phyloP scores from a whole-genome alignment of 441 rosid genomes.

The Populus tomentosa region DNA sequence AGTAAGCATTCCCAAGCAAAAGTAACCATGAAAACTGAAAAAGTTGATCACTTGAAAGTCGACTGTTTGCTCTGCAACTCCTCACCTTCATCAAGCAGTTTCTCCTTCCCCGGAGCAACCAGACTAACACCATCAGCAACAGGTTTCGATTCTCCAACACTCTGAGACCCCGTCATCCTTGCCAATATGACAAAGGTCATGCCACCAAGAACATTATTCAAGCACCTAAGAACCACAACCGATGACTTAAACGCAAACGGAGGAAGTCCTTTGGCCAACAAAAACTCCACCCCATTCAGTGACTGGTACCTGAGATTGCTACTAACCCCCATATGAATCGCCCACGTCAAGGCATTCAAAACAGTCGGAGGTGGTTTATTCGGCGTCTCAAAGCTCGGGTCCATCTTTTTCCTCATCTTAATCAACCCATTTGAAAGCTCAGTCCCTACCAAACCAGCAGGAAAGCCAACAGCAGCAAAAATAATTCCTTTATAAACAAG shows the following conservation, averaged over 20 bases:
- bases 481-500: slow-evolving; percentile 67
- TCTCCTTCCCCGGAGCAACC: slow-evolving; percentile 34
- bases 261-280: slow-evolving; percentile 40
- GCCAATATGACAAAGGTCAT: slow-evolving; percentile 85
- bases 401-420: slow-evolving; percentile 87
- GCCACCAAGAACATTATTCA: slow-evolving; percentile 83
- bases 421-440: slow-evolving; percentile 81
- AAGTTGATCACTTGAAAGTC: slow-evolving; percentile 13
- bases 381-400: slow-evolving; percentile 79
- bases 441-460: slow-evolving; percentile 89
- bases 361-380: slow-evolving; percentile 89
- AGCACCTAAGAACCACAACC: slow-evolving; percentile 69
- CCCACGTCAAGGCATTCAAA: slow-evolving; percentile 87
- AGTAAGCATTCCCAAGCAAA: not conserved
- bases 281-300: slow-evolving; percentile 56
- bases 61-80: slow-evolving; percentile 26
- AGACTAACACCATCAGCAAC: slow-evolving; percentile 15
- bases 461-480: slow-evolving; percentile 85
- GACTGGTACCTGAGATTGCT: slow-evolving; percentile 93
- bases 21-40: not conserved
- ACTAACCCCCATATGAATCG: slow-evolving; percentile 87
- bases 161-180: slow-evolving; percentile 90
- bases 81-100: slow-evolving; percentile 27
- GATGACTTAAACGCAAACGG: slow-evolving; percentile 64
- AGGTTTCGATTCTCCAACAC: slow-evolving; percentile 33